phyloP scores from a whole-genome alignment of 164 flowering plant genomes.

The Akebia trifoliata region DNA sequence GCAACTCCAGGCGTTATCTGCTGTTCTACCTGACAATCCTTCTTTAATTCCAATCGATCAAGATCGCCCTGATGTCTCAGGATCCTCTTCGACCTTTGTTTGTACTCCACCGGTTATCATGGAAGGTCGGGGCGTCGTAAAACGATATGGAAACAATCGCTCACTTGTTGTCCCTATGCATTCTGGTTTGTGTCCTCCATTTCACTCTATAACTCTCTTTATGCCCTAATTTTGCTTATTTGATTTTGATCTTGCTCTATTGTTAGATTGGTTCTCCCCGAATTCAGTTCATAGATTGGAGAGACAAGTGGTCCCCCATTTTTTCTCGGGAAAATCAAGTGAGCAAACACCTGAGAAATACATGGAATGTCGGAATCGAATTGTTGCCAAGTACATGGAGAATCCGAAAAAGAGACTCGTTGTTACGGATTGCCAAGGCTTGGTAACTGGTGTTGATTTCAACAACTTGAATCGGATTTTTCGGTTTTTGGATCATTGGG shows the following conservation, averaged over 20 bases:
- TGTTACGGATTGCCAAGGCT: conserved; percentile 50
- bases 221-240: conserved; percentile 11
- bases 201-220: neutral
- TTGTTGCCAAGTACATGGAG: conserved; percentile 84
- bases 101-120: conserved; percentile 63
- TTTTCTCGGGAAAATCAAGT: conserved; percentile 76
- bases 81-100: conserved; percentile 34
- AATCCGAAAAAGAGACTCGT: conserved; percentile 59
- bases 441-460: conserved; percentile 39
- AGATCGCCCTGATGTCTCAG: conserved; percentile 41
- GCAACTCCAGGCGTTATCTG: conserved; percentile 81
- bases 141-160: conserved; percentile 44
- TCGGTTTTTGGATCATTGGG: conserved; percentile 94
- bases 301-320: conserved; percentile 93
- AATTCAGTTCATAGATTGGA: conserved; percentile 71
- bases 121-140: conserved; percentile 78
- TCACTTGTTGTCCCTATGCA: conserved; percentile 79
- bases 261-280: conserved; percentile 92
- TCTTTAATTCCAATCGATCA: conserved; percentile 32
- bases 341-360: conserved; percentile 80
- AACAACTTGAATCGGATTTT: conserved; percentile 67
- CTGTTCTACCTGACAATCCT: conserved; percentile 53
- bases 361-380: conserved; percentile 72
- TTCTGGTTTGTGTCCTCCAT: conserved; percentile 46
- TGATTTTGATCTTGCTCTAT: neutral